Conservation (phyloP, 345 rosid species). For the Murraya koenigii region DNA sequence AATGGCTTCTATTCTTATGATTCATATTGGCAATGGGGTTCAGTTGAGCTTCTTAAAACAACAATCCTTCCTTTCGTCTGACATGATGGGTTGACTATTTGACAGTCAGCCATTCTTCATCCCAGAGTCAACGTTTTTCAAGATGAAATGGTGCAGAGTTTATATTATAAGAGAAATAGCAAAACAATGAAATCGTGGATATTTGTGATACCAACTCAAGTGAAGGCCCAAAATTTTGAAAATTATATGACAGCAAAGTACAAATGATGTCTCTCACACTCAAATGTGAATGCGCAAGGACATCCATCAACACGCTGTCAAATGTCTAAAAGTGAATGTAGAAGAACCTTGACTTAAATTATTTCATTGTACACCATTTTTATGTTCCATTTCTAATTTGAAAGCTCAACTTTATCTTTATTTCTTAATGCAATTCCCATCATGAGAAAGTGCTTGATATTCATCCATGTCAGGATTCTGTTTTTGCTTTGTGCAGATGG, state of each 20-base stretch:
- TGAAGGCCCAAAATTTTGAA: neutral
- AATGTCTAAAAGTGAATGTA: neutral
- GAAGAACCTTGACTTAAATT: neutral
- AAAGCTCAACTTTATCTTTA: neutral
- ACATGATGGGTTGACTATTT: neutral
- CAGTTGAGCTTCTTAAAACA: neutral
- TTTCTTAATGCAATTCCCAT: neutral
- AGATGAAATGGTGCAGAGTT: neutral
- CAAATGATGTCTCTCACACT: neutral
- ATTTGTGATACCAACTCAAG: neutral
- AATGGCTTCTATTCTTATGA: neutral
- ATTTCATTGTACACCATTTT: neutral
- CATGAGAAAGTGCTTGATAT: constrained; percentile 1
- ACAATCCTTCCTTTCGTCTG: neutral
- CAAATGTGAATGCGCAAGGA: neutral
- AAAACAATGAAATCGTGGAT: neutral
- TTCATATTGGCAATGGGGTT: neutral
- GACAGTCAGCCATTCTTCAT: neutral
- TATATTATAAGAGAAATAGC: neutral
- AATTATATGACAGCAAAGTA: neutral
- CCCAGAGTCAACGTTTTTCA: neutral
- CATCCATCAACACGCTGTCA: neutral
- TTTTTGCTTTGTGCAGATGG: constrained; percentile 54
- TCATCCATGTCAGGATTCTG: constrained; percentile 1
- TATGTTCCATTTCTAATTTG: neutral